A percentile compares a stretch with the other conserved stretches of the same genome.
Evolutionary conservation across 257 asterid genomes (phyloP).

Genomic region (Paraleonurus japonicus): DNA sequence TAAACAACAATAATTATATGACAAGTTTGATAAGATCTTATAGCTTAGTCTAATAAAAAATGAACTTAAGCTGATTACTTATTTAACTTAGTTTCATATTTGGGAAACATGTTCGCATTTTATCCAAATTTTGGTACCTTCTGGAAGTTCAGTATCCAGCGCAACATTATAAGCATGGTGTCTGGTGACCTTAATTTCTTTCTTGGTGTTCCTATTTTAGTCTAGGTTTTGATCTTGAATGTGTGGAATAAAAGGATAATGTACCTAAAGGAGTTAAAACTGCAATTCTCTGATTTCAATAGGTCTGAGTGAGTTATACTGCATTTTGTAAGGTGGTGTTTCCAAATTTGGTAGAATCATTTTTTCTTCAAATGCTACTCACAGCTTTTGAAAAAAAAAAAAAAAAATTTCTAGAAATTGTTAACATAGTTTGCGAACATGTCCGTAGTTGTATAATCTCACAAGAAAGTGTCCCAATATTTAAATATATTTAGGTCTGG

Average conservation of each 20-base stretch:
- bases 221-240: not conserved
- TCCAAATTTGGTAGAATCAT: no score
- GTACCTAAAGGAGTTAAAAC: not conserved
- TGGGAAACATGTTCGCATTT: not conserved
- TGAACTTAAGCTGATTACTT: conserved; percentile 8
- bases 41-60: not conserved
- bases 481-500: no score
- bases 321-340: no score
- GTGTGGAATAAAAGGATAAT: not conserved
- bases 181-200: not conserved
- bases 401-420: no score
- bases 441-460: no score
- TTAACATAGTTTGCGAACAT: no score
- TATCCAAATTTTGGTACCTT: not conserved
- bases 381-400: no score
- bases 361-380: no score
- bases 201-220: not conserved
- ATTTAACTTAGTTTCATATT: not conserved
- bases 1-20: conserved; percentile 14
- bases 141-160: not conserved
- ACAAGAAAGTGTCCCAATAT: no score
- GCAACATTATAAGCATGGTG: not conserved
- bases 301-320: no score
- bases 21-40: conserved; percentile 12
- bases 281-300: not conserved